Conservation (phyloP, 1,139 yeast genomes). For the Kluyveromyces marxianus region DNA sequence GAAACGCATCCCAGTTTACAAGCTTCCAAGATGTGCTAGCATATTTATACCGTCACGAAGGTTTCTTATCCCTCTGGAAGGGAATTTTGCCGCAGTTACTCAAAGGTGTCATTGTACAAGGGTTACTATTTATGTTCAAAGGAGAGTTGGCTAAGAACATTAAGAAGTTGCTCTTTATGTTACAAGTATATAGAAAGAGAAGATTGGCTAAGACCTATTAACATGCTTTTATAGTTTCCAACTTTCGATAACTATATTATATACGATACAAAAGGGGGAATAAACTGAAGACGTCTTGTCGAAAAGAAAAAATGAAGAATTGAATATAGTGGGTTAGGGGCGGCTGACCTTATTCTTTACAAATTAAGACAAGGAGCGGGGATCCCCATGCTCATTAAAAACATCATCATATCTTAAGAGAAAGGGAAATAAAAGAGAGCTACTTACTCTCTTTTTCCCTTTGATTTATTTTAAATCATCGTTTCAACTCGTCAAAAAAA, state of each 20-base stretch:
- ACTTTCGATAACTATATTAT: no score
- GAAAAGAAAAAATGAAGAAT: no score
- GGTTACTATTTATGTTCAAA: conserved; percentile 74
- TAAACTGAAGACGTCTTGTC: no score
- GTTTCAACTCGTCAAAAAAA: no score
- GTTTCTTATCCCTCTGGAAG: conserved; percentile 55
- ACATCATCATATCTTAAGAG: no score
- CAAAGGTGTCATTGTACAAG: conserved; percentile 82
- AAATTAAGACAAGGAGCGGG: background rate
- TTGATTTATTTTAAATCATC: no score
- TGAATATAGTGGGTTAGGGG: no score
- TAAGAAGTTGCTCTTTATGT: conserved; percentile 2
- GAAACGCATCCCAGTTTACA: conserved; percentile 36
- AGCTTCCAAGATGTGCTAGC: conserved; percentile 48
- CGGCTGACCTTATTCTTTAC: background rate
- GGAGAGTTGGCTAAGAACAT: conserved; percentile 48
- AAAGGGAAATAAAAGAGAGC: no score
- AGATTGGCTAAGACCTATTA: background rate
- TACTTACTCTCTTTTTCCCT: no score
- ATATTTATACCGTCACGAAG: conserved; percentile 45
- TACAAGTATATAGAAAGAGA: background rate
- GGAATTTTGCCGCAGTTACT: conserved; percentile 76
- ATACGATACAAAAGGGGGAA: no score
- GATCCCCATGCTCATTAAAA: no score
- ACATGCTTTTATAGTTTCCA: background rate